Evolutionary conservation across 2,329 filamentous ascomycete genomes (phyloP).

Genomic region (Penicillium nordicum): DNA sequence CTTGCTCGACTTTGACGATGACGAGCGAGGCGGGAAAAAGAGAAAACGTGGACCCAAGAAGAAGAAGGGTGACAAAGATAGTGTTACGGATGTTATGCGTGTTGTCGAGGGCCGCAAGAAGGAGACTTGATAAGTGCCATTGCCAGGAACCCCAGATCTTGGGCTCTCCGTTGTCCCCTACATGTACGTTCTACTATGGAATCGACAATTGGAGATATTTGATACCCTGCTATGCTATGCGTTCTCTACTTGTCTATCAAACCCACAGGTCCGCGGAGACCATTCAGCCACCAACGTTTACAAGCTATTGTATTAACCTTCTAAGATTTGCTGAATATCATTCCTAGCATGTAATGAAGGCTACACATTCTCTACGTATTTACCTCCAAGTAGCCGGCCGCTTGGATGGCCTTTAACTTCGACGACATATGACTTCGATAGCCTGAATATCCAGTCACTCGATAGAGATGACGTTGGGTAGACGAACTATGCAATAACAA

Average conservation of each 20-base stretch:
- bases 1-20: conserved; percentile 52
- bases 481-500: not conserved
- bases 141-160: not conserved
- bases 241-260: not conserved
- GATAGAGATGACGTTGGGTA: not conserved
- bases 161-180: not conserved
- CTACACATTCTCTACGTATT: not conserved
- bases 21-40: conserved; percentile 35
- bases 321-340: not conserved
- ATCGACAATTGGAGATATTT: not conserved
- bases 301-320: not conserved
- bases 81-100: conserved; percentile 72
- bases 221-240: not conserved
- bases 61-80: conserved; percentile 58
- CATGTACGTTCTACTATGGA: not conserved
- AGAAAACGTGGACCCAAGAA: conserved; percentile 55
- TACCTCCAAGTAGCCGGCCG: not conserved
- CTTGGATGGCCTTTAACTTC: not conserved
- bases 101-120: conserved; percentile 66
- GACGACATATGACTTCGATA: not conserved
- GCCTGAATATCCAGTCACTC: not conserved
- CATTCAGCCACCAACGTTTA: too few relatives aligned
- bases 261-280: not conserved
- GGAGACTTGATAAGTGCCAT: conserved; percentile 14
- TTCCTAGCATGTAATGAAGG: not conserved